These are phyloP conservation scores for Curvularia spicifera DNA, from an alignment of 2,329 filamentous ascomycete genomes.

Conservation along the genomic window DNA sequence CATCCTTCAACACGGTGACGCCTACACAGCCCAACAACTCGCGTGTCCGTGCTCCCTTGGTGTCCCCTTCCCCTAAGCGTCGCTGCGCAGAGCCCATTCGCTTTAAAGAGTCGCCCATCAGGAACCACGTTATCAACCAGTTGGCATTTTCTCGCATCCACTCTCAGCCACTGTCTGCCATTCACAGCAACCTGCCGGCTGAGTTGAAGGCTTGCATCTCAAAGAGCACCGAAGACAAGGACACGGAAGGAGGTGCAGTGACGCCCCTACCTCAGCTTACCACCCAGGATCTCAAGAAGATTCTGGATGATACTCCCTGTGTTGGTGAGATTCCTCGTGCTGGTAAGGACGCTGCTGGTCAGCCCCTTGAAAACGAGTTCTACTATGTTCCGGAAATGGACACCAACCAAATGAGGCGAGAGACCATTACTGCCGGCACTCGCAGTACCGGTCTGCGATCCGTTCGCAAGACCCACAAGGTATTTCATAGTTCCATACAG, in stretches of 20 bases:
- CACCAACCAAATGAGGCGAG: conserved; percentile 75
- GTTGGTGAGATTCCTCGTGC: conserved; percentile 88
- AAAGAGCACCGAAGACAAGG: conserved; percentile 33
- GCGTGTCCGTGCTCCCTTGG: conserved; percentile 33
- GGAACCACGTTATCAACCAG: conserved; percentile 93
- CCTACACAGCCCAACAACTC: conserved; percentile 54
- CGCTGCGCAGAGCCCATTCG: conserved; percentile 31
- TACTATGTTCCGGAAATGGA: conserved; percentile 94
- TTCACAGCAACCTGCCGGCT: conserved; percentile 83
- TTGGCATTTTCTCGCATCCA: conserved; percentile 92
- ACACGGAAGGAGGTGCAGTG: conserved; percentile 23
- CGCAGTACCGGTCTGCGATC: conserved; percentile 86
- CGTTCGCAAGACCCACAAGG: conserved; percentile 97
- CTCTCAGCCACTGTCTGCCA: conserved; percentile 86
- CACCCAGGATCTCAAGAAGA: conserved; percentile 64
- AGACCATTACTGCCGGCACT: conserved; percentile 83
- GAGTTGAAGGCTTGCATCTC: conserved; percentile 52
- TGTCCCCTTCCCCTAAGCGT: conserved; percentile 43
- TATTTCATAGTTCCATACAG: conserved; percentile 52
- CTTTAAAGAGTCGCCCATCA: conserved; percentile 58
- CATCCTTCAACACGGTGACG: conserved; percentile 73
- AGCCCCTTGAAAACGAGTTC: conserved; percentile 92
- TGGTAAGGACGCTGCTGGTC: conserved; percentile 95
- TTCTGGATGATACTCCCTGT: conserved; percentile 77
- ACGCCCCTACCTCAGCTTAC: conserved; percentile 40